These are phyloP conservation scores for Cichorium intybus DNA, from an alignment of 140 eudicot genomes.

Conservation along the genomic window DNA sequence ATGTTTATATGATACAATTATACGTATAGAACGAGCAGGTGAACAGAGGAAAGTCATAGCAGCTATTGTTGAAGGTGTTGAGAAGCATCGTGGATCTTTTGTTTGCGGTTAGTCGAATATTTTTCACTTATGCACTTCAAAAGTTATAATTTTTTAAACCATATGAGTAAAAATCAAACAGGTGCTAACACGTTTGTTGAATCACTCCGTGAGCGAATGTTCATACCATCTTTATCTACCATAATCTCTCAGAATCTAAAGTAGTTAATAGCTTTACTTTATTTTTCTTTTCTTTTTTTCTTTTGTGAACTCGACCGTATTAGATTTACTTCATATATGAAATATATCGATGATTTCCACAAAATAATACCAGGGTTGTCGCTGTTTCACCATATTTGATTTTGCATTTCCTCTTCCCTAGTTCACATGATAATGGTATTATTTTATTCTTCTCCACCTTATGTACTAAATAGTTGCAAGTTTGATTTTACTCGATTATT, in stretches of 20 bases:
- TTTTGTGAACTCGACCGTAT: not conserved
- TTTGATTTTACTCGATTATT: no score
- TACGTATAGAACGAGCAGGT: constrained; percentile 94
- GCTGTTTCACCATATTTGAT: constrained; percentile 77
- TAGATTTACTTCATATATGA: not conserved
- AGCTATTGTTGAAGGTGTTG: constrained; percentile 99
- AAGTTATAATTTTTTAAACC: not conserved
- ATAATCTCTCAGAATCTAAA: constrained; percentile 81
- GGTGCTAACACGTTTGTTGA: constrained; percentile 85
- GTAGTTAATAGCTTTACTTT: constrained; percentile 83
- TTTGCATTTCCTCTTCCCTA: no score
- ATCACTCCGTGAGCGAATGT: constrained; percentile 79
- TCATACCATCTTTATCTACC: constrained; percentile 83
- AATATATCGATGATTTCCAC: constrained; percentile 4
- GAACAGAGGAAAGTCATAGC: constrained; percentile 95
- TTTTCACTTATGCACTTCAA: not conserved
- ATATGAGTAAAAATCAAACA: constrained; percentile 16
- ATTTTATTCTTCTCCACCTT: no score
- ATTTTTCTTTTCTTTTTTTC: constrained; percentile 5
- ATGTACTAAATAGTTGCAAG: no score
- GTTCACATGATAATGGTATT: no score
- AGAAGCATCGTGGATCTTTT: constrained; percentile 80
- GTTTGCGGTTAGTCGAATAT: constrained; percentile 52
- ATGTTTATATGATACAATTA: constrained; percentile 92
- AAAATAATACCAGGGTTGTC: constrained; percentile 51